Evolutionary conservation across 2,329 filamentous ascomycete species (phyloP), one percentile per base, ranked within the genome.

Genomic region (Pestalotiopsis sp.): DNA sequence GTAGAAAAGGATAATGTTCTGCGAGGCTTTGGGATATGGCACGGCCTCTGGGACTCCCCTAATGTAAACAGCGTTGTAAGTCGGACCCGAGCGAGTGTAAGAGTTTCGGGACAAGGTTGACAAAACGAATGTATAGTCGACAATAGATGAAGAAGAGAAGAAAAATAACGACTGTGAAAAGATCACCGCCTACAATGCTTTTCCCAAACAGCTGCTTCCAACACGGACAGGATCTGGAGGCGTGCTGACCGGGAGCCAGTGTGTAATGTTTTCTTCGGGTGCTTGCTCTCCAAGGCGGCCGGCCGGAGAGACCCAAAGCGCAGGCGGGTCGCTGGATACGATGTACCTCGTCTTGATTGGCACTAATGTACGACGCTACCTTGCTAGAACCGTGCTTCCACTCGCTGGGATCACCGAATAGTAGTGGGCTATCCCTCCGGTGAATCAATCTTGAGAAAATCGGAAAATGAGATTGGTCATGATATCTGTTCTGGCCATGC

Each of bases 311-410:
- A 52, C 71, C 69, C 39, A 11, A 61, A 62, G 67, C 69, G 73
- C 73, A 74, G 64, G 64, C 68, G 71, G 69, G 68, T 67, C 70
- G 72, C 65, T 64, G 66, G 38, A 68, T 62, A 67, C 67, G 68
- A 63, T 67, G 64, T 58, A 56, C 49, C 64, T 66, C 68, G 52
- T 71, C 66, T 62, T 20, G 64, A 67, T 20, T 60, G 65, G 56
- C 65, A 61, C 65, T 49, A 60, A 61, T 45, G 62, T 52, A 49
- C 23, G 23, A 45, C 38, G 62, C 38, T 45, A 41, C 38, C 17
- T 27, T 36, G 60, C 60, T 38, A 41, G 27, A 14, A 20, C 27
- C 36, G 25, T 39, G 60, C 17, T 20, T 20, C 45, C 20, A 20
- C 17, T 17, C 45, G 45, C 45, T 52, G 45, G 45, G 45, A 52